Conservation (phyloP, 306 rosid species). For the Hippophae gyantsensis region DNA sequence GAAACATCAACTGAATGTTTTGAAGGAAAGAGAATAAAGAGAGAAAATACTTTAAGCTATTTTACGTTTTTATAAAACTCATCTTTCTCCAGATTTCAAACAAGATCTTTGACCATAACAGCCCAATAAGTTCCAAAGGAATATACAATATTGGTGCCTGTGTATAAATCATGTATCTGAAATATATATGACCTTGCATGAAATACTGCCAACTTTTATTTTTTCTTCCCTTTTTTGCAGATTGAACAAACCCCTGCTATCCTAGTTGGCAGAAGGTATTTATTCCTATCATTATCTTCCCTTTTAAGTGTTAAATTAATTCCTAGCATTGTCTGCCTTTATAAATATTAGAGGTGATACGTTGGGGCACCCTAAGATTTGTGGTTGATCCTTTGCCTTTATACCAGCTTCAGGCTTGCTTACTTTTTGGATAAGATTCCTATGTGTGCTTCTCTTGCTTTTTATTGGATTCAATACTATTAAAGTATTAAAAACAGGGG, state of each 20-base stretch:
- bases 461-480: too few species aligned
- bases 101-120: not conserved
- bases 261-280: slow-evolving; percentile 25
- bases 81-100: not conserved
- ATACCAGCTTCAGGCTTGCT: not conserved
- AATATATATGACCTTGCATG: not conserved
- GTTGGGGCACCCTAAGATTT: not conserved
- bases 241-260: slow-evolving; percentile 23
- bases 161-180: not conserved
- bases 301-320: not conserved
- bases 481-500: not conserved
- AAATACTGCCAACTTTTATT: not conserved
- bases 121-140: not conserved
- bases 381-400: slow-evolving; percentile 8
- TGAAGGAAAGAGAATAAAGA: not conserved
- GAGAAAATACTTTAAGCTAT: not conserved
- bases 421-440: not conserved
- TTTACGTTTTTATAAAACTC: too few species aligned
- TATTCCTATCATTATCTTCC: not conserved
- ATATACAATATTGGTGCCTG: slow-evolving; percentile 1
- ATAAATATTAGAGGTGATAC: slow-evolving; percentile 8
- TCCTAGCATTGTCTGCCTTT: not conserved
- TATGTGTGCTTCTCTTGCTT: not conserved
- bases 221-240: slow-evolving; percentile 22
- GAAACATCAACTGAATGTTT: not conserved